Base-by-base conservation (phyloP, 805 yeast genomes). In the Myxozyma neglecta region DNA sequence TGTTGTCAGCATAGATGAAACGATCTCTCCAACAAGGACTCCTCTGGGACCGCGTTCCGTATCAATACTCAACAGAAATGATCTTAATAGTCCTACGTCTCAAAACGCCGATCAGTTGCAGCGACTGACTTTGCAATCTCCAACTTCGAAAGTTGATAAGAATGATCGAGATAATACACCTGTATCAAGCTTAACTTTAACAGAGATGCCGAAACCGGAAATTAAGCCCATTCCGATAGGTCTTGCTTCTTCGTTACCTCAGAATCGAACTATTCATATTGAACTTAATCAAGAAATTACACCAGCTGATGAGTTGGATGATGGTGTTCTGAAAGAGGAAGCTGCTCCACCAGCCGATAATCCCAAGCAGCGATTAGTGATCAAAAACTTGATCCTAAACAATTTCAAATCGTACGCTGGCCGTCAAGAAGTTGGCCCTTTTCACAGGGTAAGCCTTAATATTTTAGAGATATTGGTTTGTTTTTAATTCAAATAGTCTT, bases 321-420 rank as follows among this genome's bases (percentile, higher is more conserved):
- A 36, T 13, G 52, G n/a, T 11, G 42, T 52, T 1, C 16, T 16
- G 3, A 36, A 37, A 11, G 35, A 4, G 10, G 37, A 43, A 49
- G 11, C 43, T 7, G 49, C 16, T 6, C 36, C 37, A 4, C 48
- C 14, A 24, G 55, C 66, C n/a, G 52, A 50, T 36, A 50, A 24
- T 1, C 59, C 60, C 4, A 16, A 9, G 37, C 46, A 53, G n/a
- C 78, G 99, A 52, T 74, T 94, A 32, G 94, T 90, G 6, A 92
- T 94, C 49, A 78, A 85, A 49, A 84, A 84, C 67, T 75, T 94
- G 34, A 87, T 87, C 0, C 79, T 96, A 46, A 85, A 86, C 1
- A 88, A 94, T 72, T 94, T 94, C 82, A 94, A 94, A 72, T 91
- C 97, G 0, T 94, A 94, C 72, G 98, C 97, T 0, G 99, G 99